phyloP scores from a whole-genome alignment of 2,329 filamentous ascomycete species.

The Plenodomus biglobosus region DNA sequence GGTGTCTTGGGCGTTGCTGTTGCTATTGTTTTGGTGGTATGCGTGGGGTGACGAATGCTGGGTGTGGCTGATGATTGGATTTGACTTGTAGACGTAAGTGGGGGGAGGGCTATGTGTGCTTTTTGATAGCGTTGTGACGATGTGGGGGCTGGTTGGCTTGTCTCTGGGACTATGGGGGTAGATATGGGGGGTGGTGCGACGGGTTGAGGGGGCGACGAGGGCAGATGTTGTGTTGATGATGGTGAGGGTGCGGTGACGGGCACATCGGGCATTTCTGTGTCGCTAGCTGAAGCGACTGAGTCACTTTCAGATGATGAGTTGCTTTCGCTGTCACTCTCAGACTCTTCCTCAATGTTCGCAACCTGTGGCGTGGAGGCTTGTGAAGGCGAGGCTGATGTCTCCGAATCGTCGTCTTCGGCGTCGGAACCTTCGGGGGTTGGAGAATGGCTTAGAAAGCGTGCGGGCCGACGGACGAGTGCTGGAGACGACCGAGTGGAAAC shows the following conservation, averaged over 20 bases:
- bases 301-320: too few species aligned
- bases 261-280: slow-evolving; percentile 11
- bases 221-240: not conserved
- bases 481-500: slow-evolving; percentile 25
- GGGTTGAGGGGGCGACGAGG: slow-evolving; percentile 17
- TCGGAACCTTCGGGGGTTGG: slow-evolving; percentile 25
- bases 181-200: not conserved
- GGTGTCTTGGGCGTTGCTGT: too few species aligned
- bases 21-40: too few species aligned
- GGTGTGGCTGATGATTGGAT: not conserved
- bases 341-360: not conserved
- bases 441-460: slow-evolving; percentile 26
- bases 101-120: slow-evolving; percentile 12
- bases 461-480: slow-evolving; percentile 19
- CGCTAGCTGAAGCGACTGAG: slow-evolving; percentile 8
- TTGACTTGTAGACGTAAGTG: not conserved
- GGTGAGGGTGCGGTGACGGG: not conserved
- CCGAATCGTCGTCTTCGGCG: slow-evolving; percentile 12
- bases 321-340: slow-evolving; percentile 10
- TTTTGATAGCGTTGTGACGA: slow-evolving; percentile 9
- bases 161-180: slow-evolving; percentile 6
- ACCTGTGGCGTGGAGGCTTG: slow-evolving; percentile 2
- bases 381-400: not conserved
- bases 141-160: slow-evolving; percentile 4
- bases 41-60: not conserved